Conservation (phyloP, 176 grass and related monocot species). For the Oryza nivara region DNA sequence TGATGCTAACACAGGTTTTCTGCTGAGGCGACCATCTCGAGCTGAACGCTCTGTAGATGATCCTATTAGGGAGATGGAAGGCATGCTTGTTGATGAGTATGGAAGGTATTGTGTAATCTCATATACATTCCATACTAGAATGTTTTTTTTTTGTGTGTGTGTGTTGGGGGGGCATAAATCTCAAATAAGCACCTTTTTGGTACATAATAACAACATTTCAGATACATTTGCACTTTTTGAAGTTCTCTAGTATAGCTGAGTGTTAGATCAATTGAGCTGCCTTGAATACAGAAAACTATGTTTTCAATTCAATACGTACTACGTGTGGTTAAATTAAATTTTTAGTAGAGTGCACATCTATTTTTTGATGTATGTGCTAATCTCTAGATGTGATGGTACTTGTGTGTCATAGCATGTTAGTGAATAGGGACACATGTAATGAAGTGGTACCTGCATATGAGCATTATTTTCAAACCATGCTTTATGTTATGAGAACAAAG, state of each 20-base stretch:
- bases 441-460: not conserved
- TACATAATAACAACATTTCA: not conserved
- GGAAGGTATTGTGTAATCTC: constrained; percentile 72
- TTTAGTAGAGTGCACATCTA: not conserved
- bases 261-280: not conserved
- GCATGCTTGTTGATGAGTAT: constrained; percentile 97
- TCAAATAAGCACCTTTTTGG: constrained; percentile 2
- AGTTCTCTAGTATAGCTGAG: not conserved
- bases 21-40: constrained; percentile 65
- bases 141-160: not conserved
- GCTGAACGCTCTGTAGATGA: constrained; percentile 96
- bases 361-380: not conserved
- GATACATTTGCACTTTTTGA: not conserved
- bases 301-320: not conserved
- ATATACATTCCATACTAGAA: constrained; percentile 36
- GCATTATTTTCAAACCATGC: constrained; percentile 8
- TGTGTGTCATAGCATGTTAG: constrained; percentile 1
- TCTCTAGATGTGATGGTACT: not conserved
- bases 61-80: constrained; percentile 98
- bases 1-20: constrained; percentile 54
- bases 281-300: not conserved
- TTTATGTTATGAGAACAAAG: constrained; percentile 1
- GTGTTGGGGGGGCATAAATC: constrained; percentile 15
- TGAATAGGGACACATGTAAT: not conserved
- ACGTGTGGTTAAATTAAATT: not conserved